Conservation (phyloP, 768 basidiomycete species). For the Lactarius psammicola region DNA sequence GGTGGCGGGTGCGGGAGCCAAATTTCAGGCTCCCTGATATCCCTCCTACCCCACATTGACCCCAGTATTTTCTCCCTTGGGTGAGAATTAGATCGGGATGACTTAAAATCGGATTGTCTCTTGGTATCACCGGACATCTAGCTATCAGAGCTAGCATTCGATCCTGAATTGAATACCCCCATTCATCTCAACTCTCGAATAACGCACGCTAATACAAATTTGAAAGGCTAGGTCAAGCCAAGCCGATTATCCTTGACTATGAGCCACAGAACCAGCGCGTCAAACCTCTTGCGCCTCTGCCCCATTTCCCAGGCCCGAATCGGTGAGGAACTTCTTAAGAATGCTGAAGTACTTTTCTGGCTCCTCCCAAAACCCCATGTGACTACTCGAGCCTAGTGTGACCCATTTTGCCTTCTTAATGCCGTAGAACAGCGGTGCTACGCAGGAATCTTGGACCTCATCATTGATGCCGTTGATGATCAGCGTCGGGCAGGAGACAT, state of each 20-base stretch:
- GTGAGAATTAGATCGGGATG: background rate
- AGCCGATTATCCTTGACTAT: too few species aligned
- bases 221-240: too few species aligned
- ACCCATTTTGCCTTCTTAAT: background rate
- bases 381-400: too few species aligned
- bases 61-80: background rate
- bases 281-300: background rate
- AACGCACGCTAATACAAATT: too few species aligned
- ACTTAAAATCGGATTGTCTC: background rate
- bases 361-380: conserved; percentile 22
- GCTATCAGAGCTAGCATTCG: background rate
- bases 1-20: background rate
- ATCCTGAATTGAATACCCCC: background rate
- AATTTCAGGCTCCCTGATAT: background rate
- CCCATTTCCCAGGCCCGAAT: background rate
- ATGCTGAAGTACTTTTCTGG: conserved; percentile 14
- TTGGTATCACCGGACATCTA: background rate
- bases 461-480: too few species aligned
- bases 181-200: background rate
- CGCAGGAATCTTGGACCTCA: too few species aligned
- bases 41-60: too few species aligned
- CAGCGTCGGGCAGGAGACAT: conserved; percentile 27
- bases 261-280: too few species aligned
- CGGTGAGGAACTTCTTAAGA: conserved; percentile 21
- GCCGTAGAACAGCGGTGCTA: conserved; percentile 7